Evolutionary conservation across 2,329 filamentous ascomycete species (phyloP).

Genomic region (Hypocrella siamensis): DNA sequence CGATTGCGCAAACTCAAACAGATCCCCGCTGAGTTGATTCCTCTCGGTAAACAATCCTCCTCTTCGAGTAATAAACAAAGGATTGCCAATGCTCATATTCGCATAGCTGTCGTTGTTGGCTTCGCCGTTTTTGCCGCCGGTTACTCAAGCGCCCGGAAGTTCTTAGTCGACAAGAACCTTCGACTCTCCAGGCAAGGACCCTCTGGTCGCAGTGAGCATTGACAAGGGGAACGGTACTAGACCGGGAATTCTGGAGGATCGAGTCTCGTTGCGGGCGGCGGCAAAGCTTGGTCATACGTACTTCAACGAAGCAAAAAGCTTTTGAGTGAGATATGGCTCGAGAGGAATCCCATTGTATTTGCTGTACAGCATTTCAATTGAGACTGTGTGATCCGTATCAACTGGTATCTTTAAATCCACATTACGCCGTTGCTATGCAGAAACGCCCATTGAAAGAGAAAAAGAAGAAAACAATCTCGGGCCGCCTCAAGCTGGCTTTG

Average conservation of each 20-base stretch:
- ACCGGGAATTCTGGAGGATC: no score
- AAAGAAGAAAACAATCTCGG: slow-evolving; percentile 2
- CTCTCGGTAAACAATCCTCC: slow-evolving; percentile 52
- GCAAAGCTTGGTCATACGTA: no score
- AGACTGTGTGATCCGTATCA: no score
- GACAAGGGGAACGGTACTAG: background rate
- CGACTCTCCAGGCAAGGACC: slow-evolving; percentile 60
- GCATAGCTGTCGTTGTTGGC: slow-evolving; percentile 67
- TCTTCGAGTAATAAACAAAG: background rate
- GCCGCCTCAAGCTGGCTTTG: slow-evolving; percentile 50
- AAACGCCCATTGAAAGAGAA: slow-evolving; percentile 9
- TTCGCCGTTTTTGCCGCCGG: slow-evolving; percentile 67
- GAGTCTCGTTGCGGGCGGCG: no score
- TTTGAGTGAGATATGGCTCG: slow-evolving; percentile 6
- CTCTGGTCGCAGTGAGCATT: slow-evolving; percentile 21
- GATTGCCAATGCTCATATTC: background rate
- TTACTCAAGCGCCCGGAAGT: slow-evolving; percentile 73
- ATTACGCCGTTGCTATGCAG: slow-evolving; percentile 32
- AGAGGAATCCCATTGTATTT: slow-evolving; percentile 6
- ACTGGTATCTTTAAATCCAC: slow-evolving; percentile 8
- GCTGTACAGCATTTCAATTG: no score
- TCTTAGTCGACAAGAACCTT: slow-evolving; percentile 81
- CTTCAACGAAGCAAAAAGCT: no score
- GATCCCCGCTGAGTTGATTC: slow-evolving; percentile 86
- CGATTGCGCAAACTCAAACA: slow-evolving; percentile 78